Evolutionary conservation across 2,329 filamentous ascomycete species (phyloP).

Genomic region (Colletotrichum salicis): DNA sequence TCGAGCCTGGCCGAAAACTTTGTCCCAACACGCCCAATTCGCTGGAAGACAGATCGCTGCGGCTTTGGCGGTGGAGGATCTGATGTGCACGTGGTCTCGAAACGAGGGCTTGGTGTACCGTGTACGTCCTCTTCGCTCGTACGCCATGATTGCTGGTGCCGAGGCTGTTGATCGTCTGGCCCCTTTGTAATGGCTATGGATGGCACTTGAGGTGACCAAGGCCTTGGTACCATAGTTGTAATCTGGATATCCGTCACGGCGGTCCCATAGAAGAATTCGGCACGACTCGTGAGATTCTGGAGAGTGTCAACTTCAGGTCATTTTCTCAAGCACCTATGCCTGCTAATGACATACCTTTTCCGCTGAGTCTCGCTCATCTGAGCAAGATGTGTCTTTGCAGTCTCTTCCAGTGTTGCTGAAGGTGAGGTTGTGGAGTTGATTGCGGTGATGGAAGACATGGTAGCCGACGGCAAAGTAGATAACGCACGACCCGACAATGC

Average conservation of each 20-base stretch:
- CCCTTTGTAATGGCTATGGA: conserved; percentile 31
- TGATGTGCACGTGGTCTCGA: conserved; percentile 42
- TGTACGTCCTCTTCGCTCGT: conserved; percentile 26
- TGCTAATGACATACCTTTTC: conserved; percentile 46
- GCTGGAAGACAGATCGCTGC: conserved; percentile 31
- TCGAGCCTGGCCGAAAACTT: conserved; percentile 45
- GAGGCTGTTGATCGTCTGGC: conserved; percentile 17
- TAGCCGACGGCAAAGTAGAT: conserved; percentile 69
- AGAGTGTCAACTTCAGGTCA: conserved; percentile 8
- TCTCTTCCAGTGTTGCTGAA: conserved; percentile 54
- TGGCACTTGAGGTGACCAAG: conserved; percentile 29
- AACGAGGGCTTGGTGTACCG: conserved; percentile 26
- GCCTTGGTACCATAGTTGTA: conserved; percentile 40
- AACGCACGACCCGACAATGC: conserved; percentile 63
- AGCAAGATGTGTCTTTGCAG: conserved; percentile 44
- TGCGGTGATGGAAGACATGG: conserved; percentile 68
- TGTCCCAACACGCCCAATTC: conserved; percentile 12
- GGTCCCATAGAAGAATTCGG: conserved; percentile 56
- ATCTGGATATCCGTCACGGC: conserved; percentile 65
- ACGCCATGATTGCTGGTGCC: conserved; percentile 24
- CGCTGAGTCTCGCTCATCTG: conserved; percentile 41
- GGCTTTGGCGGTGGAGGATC: conserved; percentile 26
- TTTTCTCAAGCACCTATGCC: not conserved
- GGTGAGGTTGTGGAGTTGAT: conserved; percentile 64
- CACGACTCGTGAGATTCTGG: conserved; percentile 41